Base-by-base conservation (phyloP, 108 stramenopile species). In the Stephanodiscus triporus region DNA sequence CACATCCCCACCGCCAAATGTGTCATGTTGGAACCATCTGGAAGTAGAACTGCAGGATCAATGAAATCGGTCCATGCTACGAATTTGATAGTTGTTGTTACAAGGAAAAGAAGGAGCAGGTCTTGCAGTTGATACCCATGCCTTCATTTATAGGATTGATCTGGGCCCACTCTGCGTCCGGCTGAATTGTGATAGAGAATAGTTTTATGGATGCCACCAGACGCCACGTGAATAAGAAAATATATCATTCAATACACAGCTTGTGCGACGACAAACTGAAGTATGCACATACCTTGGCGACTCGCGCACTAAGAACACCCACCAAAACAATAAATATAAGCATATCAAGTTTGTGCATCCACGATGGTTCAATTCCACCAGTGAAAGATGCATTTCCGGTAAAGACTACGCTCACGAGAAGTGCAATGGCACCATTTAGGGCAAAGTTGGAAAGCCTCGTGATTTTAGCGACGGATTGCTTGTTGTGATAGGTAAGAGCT, bases 291-390 rank as follows among this genome's bases (percentile, higher is more conserved):
- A 54, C 53, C 53, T 22, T 36, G 61, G 10, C 36, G 22, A 38
- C 38, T 37, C 61, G 34, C 27, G 61, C 61, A 22, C 61, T 38
- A 20, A 62, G 37, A 40, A 62, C 30, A 13, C 61, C 45, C 20
- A 63, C 75, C 30, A 63, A 10, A 47, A 70, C 63, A 22, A 70
- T 42, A 17, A 65, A 57, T 0, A 76, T 53, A n/a, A 76, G 71
- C 75, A 81, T 81, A 47, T 81, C 80, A 50, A 51, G 62, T 20
- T 77, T 61, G 53, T 81, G 80, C 80, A 81, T 72, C 80, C 80
- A 81, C 10, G 76, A 76, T 26, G 36, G 55, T 63, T 81, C 80
- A 4, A 77, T 20, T 29, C 80, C 80, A 22, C 80, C 80, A 76
- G 53, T 13, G 53, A 63, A 71, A 9, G 70, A 65, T 19, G 75